phyloP scores from a whole-genome alignment of 257 asterid species.

The Solanum okadae region DNA sequence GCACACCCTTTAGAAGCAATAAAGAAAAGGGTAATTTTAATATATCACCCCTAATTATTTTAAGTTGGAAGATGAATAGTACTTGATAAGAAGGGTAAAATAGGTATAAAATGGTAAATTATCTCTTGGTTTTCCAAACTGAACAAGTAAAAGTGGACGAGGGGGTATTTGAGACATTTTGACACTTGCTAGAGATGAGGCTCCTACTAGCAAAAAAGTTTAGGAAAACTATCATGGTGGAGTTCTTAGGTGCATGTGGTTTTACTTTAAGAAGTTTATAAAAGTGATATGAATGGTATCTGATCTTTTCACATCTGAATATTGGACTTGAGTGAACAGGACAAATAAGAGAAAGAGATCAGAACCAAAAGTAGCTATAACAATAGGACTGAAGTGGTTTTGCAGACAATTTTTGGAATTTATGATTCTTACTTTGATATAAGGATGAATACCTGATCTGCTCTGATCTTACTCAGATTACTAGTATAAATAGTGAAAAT shows the following conservation, averaged over 20 bases:
- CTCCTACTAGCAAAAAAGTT: background rate
- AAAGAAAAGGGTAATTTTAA: background rate
- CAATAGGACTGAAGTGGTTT: background rate
- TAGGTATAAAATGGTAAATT: background rate
- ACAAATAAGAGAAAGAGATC: background rate
- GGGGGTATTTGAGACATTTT: background rate
- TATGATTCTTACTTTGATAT: background rate
- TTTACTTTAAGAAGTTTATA: background rate
- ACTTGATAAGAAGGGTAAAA: background rate
- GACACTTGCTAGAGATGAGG: background rate
- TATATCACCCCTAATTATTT: background rate
- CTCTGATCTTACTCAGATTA: background rate
- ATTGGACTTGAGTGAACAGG: background rate
- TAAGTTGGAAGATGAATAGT: background rate
- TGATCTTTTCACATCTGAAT: background rate
- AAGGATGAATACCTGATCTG: background rate
- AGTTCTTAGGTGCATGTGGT: background rate
- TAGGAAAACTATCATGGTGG: background rate
- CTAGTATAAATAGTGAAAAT: background rate
- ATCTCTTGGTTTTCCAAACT: background rate
- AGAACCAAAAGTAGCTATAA: background rate
- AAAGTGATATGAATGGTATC: background rate
- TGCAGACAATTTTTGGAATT: background rate
- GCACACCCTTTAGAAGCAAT: background rate
- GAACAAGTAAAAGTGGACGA: background rate